Base-by-base conservation (phyloP, 2,329 filamentous ascomycete species). In the Xylariales sp. region DNA sequence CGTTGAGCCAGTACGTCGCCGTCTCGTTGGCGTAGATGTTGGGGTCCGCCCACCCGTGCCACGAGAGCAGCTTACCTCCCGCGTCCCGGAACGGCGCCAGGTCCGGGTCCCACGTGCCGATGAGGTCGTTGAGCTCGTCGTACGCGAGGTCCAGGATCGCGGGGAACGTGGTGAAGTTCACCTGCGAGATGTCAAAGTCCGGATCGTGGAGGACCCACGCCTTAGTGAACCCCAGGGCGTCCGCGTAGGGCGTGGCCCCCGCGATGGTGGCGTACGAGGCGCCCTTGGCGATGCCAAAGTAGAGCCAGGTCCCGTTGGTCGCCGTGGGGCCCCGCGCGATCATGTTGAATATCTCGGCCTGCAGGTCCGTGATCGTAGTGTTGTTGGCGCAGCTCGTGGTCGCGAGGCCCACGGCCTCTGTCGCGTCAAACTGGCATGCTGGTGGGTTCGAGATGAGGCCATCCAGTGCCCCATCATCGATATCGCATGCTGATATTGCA, bases 1-100 rank as follows among this genome's bases (percentile, higher is more conserved):
- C 54, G 20, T 51, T 40, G 20, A 58, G 50, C 35, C 56, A 55
- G 36, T 60, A 62, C 29, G 50, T 52, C 13, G 45, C 46, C 2
- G 57, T 56, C 6, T 54, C 53, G 27, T 64, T 57, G 6, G 59
- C 30, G 2, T 41, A 16, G 43, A 42, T 29, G 19, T 13, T 30
- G 14, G 28, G 32, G 43, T 65, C 62, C 4, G 50, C 54, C 8
- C 45, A 43, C 16, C 36, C 36, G 29, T 38, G 36, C 27, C 29
- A 38, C 19, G 36, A 30, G 14, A 38, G 36, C 29, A 38, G 19
- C 29, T 38, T 38, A n/a, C 36, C 28, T 6, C 36, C 36, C 12
- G 29, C 28, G 18, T 31, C 13, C 12, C 32, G 8, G 20, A 38
- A 38, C 11, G 27, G 13, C 6, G 17, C 6, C 18, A 38, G 14